Base-by-base conservation (phyloP, 2,329 filamentous ascomycete species). In the Fusarium kyushuense region DNA sequence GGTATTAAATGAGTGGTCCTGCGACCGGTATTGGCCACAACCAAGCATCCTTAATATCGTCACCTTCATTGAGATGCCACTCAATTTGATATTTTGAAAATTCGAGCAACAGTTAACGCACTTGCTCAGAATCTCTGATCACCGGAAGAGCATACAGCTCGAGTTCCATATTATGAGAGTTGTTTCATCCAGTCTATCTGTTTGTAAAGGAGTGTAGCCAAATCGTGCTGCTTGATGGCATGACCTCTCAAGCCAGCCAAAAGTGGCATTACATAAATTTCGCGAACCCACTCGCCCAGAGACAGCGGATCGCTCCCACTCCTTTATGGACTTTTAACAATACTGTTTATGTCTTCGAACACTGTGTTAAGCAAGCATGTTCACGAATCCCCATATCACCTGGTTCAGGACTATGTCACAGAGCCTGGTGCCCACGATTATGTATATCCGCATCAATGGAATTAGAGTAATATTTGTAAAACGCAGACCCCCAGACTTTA, bases 391-490 rank as follows among this genome's bases (percentile, higher is more conserved):
- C 19, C 14, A 25, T 17, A 17, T 16, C 38, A 19, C 38, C 21
- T 25, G 14, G 6, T 41, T 16, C 8, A 41, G 21, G 21, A 41
- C 14, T 25, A 3, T 21, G 14, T 41, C 21, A 27, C 23, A 27
- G 8, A n/a, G n/a, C n/a, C n/a, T n/a, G n/a, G n/a, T n/a, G n/a
- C n/a, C n/a, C n/a, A 42, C n/a, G n/a, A 13, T 33, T 8, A 49
- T 23, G n/a, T 19, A 6, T 14, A 17, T 35, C 5, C 25, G n/a
- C 46, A 21, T 25, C 17, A 55, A 52, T 41, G 48, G 32, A 55
- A 55, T 41, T 29, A 32, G 25, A 54, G 48, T 53, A 66, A 41
- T 51, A 30, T 49, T 67, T 36, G 43, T 63, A 67, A 57, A 42
- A 58, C 47, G 65, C 41, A 59, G 43, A 51, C 51, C 49, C 45